Base-by-base conservation (phyloP, 2,329 filamentous ascomycete genomes). In the Scedosporium minutisporum region DNA sequence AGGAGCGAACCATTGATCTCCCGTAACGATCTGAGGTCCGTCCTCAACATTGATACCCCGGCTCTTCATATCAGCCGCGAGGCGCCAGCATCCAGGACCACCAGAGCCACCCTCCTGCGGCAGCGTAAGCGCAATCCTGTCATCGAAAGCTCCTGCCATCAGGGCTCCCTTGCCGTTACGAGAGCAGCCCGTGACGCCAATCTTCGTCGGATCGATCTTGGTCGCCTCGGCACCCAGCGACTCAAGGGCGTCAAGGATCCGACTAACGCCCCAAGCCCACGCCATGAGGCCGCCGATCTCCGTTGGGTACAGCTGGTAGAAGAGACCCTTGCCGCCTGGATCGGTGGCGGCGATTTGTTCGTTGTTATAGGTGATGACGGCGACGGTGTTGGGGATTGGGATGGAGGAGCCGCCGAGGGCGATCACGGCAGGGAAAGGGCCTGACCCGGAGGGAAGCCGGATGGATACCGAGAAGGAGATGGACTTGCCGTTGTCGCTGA, bases 1-100 rank as follows among this genome's bases (percentile, higher is more conserved):
- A 1, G 70, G 73, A 18, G 78, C 77, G 73, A 82, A 81, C 80
- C 80, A 82, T 3, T 79, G 77, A 61, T 83, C 82, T 68, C 82
- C 80, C n/a, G 69, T 72, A 4, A 82, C 73, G 58, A 82, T 83
- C 70, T 83, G 72, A 25, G 73, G 69, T 2, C 79, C 75, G 3
- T 79, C 80, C 68, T 82, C 79, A 33, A 81, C 78, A 51, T 77
- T 77, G 65, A 77, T 75, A 33, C 75, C 76, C 64, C 76, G 75
- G 58, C 73, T 70, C 68, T 78, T 76, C 66, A 67, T 68, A 63
- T 68, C 67, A 46, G 63, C 66, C 51, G 67, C 65, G 25, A 75
- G 69, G 4, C 78, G 75, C 79, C 79, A 82, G 70, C 79, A 82
- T 1, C 77, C 78, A 2, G 77, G 72, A 21, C 79, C 78, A 48